A percentile compares a stretch with the other conserved stretches of the same genome.
phyloP scores from a whole-genome alignment of 805 yeast genomes.

The Wickerhamiella occidentalis region DNA sequence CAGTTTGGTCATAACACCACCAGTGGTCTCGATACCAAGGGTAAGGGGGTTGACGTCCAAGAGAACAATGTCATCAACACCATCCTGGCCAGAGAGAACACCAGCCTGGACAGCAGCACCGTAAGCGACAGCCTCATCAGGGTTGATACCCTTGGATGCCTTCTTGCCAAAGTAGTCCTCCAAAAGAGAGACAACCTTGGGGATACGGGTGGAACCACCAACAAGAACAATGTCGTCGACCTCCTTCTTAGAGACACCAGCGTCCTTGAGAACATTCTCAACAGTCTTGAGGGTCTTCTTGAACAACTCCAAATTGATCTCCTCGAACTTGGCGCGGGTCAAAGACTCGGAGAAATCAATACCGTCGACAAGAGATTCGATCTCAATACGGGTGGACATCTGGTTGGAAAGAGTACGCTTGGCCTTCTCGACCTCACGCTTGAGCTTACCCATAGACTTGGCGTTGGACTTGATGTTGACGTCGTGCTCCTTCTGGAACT shows the following conservation, averaged over 20 bases:
- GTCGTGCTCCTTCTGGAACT: constrained; percentile 82
- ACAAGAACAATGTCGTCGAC: constrained; percentile 91
- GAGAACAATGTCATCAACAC: constrained; percentile 78
- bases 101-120: constrained; percentile 99
- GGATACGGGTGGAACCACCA: constrained; percentile 99
- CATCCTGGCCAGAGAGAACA: constrained; percentile 89
- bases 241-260: constrained; percentile 75
- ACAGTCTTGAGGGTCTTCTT: constrained; percentile 93
- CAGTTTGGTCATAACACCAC: constrained; percentile 94
- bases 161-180: constrained; percentile 86
- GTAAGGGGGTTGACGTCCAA: constrained; percentile 92
- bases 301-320: constrained; percentile 83
- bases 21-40: constrained; percentile 91
- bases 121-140: constrained; percentile 98
- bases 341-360: constrained; percentile 89
- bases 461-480: constrained; percentile 71
- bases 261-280: constrained; percentile 87
- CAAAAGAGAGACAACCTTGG: constrained; percentile 89
- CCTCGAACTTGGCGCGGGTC: constrained; percentile 97
- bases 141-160: constrained; percentile 94
- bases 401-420: constrained; percentile 92
- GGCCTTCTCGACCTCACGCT: constrained; percentile 97
- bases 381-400: constrained; percentile 91
- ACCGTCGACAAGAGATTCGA: constrained; percentile 90
- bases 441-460: constrained; percentile 82